These are phyloP conservation scores for Debaryomycetaceae sp. DNA, from an alignment of 1,139 yeast genomes.

Conservation along the genomic window DNA sequence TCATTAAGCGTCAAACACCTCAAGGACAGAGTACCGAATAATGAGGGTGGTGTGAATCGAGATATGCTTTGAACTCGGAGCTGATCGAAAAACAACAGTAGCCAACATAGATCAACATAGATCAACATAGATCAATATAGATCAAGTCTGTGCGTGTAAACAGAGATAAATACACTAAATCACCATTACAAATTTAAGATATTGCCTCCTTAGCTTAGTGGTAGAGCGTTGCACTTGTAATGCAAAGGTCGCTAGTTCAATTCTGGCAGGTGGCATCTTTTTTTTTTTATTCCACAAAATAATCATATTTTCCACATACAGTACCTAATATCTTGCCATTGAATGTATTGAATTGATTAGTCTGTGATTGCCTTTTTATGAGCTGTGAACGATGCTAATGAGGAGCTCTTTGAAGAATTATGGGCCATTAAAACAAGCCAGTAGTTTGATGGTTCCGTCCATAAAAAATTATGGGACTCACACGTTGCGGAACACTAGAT, in stretches of 20 bases:
- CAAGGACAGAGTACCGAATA: too few species aligned
- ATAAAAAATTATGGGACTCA: neutral
- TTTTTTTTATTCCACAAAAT: conserved; percentile 10
- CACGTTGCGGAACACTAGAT: neutral
- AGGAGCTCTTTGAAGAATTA: neutral
- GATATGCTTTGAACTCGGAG: too few species aligned
- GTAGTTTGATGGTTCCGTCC: neutral
- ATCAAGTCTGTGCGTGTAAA: too few species aligned
- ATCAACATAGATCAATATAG: too few species aligned
- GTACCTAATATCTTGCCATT: neutral
- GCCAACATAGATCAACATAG: too few species aligned
- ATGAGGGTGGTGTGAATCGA: too few species aligned
- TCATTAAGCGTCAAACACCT: too few species aligned
- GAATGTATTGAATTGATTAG: too few species aligned
- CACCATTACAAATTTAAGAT: neutral
- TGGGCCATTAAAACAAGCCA: neutral
- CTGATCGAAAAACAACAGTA: too few species aligned
- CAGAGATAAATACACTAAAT: too few species aligned
- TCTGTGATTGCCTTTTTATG: neutral
- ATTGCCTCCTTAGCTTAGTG: conserved; percentile 84
- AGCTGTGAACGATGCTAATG: neutral
- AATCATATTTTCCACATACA: neutral
- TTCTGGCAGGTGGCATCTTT: conserved; percentile 79
- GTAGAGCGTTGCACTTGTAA: conserved; percentile 96
- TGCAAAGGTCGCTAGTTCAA: conserved; percentile 95